phyloP scores from a whole-genome alignment of 2,329 filamentous ascomycete genomes.

The Ophiostoma montium region DNA sequence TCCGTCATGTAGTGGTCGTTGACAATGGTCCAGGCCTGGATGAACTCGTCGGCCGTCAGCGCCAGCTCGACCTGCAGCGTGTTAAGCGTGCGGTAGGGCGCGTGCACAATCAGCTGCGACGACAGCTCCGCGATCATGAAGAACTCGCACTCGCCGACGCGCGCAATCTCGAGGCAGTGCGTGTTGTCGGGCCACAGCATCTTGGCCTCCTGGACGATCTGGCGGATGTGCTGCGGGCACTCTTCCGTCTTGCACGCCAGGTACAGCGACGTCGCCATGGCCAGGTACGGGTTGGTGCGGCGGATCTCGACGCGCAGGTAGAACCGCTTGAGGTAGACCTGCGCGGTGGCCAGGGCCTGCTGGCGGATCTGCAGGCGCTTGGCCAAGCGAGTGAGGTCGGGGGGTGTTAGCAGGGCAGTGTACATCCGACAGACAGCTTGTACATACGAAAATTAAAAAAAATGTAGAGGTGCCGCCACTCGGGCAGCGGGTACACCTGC shows the following conservation, averaged over 20 bases:
- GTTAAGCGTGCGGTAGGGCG: slow-evolving; percentile 72
- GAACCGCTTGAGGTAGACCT: slow-evolving; percentile 89
- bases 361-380: slow-evolving; percentile 77
- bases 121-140: slow-evolving; percentile 82
- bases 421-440: too few relatives aligned
- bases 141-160: slow-evolving; percentile 89
- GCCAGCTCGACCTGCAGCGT: slow-evolving; percentile 55
- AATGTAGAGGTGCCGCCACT: slow-evolving; percentile 69
- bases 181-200: slow-evolving; percentile 69
- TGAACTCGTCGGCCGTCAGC: slow-evolving; percentile 63
- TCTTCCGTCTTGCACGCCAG: slow-evolving; percentile 98
- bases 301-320: slow-evolving; percentile 85
- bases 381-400: slow-evolving; percentile 67
- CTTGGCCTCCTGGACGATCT: slow-evolving; percentile 76
- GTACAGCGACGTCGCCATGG: slow-evolving; percentile 87
- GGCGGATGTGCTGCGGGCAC: slow-evolving; percentile 85
- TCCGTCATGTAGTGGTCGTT: slow-evolving; percentile 92
- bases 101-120: slow-evolving; percentile 78
- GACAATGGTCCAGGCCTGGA: slow-evolving; percentile 67
- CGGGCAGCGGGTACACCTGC: slow-evolving; percentile 69
- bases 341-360: slow-evolving; percentile 85
- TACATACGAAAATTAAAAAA: slow-evolving; percentile 65
- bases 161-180: slow-evolving; percentile 61
- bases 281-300: slow-evolving; percentile 81
- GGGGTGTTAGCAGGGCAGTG: too few relatives aligned